Evolutionary conservation across 1,139 yeast species (phyloP), one percentile per base, ranked within the genome.

Genomic region (Pneumocystis oryctolagi): DNA sequence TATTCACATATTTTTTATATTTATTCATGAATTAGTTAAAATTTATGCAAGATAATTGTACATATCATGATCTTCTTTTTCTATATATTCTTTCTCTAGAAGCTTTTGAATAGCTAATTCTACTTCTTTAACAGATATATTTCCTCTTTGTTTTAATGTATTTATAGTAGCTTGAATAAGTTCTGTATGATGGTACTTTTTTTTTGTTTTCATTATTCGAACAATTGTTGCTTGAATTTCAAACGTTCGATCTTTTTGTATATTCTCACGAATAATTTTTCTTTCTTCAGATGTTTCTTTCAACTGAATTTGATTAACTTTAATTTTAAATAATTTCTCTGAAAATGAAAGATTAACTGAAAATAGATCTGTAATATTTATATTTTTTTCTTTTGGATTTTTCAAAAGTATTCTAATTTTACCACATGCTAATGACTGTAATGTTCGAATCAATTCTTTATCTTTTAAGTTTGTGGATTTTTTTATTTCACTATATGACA

Each of bases 171-270:
- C 69, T 56, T 70, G 71, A 1, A 76, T 69, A n/a, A 78, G 70
- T 34, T 71, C 72, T 0, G 70, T 70, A 66, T 78, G 80, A 2
- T 64, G 60, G 59, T 76, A 66, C 25, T 64, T 64, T 61, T 70
- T 70, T 4, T 71, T 67, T 0, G 96, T 90, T 77, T 92, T 92
- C 97, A 76, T 69, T 39, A 70, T 64, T 16, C 78, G 69, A 9
- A 73, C 72, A 20, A 75, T 72, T 12, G 73, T 73, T 0, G 78
- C 77, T 62, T 73, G 76, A 12, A 75, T 67, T 57, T 72, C 72
- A 66, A 70, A 71, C 55, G 70, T 68, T 28, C 74, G 70, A 57
- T 73, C 75, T n/a, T 71, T 67, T 25, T 64, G 64, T n/a, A 72
- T 72, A 55, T 69, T 70, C 14, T 65, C 66, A 60, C 67, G 64